Evolutionary conservation across 768 basidiomycete species (phyloP).

Genomic region (Serpula lacrymans): DNA sequence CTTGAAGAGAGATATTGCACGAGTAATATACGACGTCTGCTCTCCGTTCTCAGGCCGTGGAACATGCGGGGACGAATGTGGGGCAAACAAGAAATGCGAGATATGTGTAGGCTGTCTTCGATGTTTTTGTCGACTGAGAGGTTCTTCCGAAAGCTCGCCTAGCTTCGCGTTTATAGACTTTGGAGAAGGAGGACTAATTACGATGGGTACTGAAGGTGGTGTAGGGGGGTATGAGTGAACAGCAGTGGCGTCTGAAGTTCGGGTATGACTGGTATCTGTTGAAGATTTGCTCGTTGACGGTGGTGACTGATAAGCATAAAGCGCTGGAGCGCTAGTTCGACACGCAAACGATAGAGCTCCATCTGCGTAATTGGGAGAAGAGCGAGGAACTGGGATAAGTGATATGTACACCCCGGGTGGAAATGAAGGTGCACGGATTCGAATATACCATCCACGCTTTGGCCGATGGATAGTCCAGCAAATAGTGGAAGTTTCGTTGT

Average conservation of each 20-base stretch:
- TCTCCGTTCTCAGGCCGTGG: conserved; percentile 25
- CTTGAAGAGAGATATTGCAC: conserved; percentile 47
- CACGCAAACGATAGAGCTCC: conserved; percentile 52
- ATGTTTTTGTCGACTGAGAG: conserved; percentile 2
- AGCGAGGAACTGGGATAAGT: conserved; percentile 45
- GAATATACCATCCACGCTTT: conserved; percentile 82
- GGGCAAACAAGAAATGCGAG: conserved; percentile 51
- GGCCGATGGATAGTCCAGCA: conserved; percentile 80
- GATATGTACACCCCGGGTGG: conserved; percentile 59
- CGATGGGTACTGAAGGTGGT: conserved; percentile 34
- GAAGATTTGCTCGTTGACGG: conserved; percentile 19
- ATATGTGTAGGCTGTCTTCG: conserved; percentile 22
- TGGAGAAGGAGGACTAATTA: conserved; percentile 33
- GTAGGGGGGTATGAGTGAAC: conserved; percentile 61
- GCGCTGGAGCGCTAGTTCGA: conserved; percentile 39
- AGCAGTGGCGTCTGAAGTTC: conserved; percentile 22
- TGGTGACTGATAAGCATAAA: conserved; percentile 17
- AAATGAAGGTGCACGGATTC: conserved; percentile 67
- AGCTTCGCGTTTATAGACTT: conserved; percentile 28
- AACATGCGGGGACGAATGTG: conserved; percentile 37
- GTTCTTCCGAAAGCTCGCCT: conserved; percentile 10
- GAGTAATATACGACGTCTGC: conserved; percentile 44
- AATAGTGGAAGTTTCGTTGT: conserved; percentile 61
- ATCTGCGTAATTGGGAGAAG: conserved; percentile 46
- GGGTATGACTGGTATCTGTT: conserved; percentile 19